Evolutionary conservation across 306 rosid species (phyloP).

Genomic region (Lotus japonicus): DNA sequence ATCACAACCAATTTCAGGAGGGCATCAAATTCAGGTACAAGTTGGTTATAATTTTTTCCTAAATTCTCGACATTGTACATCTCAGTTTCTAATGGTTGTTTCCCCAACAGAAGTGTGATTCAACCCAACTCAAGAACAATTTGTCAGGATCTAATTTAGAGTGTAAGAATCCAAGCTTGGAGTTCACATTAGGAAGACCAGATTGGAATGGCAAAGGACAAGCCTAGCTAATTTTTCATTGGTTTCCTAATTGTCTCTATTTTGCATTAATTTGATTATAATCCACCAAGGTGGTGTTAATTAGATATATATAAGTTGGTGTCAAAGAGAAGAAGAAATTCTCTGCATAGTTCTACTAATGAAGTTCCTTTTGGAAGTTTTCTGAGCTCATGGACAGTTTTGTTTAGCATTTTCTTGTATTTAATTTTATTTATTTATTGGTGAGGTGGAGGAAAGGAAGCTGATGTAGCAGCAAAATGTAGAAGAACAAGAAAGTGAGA

Average conservation of each 20-base stretch:
- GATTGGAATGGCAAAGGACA: slow-evolving; percentile 72
- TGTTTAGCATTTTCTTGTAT: slow-evolving; percentile 7
- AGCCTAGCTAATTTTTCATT: slow-evolving; percentile 27
- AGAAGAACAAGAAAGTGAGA: slow-evolving; percentile 18
- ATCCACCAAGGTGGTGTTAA: neutral
- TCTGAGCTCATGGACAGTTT: slow-evolving; percentile 29
- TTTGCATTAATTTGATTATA: slow-evolving; percentile 7
- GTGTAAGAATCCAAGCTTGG: slow-evolving; percentile 82
- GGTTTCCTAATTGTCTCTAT: slow-evolving; percentile 8
- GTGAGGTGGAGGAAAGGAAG: slow-evolving; percentile 12
- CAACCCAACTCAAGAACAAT: slow-evolving; percentile 44
- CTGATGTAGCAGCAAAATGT: slow-evolving; percentile 16
- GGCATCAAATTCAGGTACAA: slow-evolving; percentile 61
- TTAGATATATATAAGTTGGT: slow-evolving; percentile 19
- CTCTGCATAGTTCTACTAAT: slow-evolving; percentile 14
- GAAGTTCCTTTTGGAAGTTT: slow-evolving; percentile 1
- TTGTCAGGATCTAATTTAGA: slow-evolving; percentile 45
- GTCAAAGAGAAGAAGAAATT: slow-evolving; percentile 4
- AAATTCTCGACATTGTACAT: neutral
- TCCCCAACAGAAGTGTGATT: slow-evolving; percentile 59
- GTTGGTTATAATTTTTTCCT: neutral
- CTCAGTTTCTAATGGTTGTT: neutral
- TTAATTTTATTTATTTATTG: slow-evolving; percentile 20
- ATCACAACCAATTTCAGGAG: slow-evolving; percentile 41
- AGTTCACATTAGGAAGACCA: slow-evolving; percentile 91